These are phyloP conservation scores for Vickermania spadyakhi DNA, from an alignment of 208 protist species.

Conservation along the genomic window DNA sequence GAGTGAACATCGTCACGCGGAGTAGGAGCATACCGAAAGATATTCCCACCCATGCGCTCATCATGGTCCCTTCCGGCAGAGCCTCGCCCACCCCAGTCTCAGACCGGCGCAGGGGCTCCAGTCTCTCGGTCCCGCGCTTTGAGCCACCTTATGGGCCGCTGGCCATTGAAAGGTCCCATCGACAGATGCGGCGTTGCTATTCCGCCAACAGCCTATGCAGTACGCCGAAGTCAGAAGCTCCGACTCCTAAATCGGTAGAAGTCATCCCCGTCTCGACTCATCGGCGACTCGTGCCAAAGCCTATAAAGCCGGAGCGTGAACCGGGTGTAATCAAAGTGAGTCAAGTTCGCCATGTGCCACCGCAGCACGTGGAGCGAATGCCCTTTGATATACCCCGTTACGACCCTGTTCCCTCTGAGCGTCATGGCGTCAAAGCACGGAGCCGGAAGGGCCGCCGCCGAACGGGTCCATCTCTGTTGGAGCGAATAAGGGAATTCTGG, in stretches of 20 bases:
- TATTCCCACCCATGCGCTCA: too few species aligned
- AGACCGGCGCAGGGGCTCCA: background rate
- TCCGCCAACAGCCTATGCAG: too few species aligned
- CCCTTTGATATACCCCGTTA: background rate
- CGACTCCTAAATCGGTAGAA: too few species aligned
- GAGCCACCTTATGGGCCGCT: background rate
- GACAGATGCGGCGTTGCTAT: background rate
- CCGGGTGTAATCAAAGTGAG: background rate
- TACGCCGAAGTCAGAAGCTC: too few species aligned
- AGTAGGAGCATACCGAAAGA: too few species aligned
- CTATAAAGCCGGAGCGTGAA: background rate
- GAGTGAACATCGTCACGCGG: too few species aligned
- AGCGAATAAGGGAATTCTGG: background rate
- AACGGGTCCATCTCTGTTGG: background rate
- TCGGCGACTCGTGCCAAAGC: background rate
- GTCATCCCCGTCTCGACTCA: background rate
- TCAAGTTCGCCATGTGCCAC: background rate
- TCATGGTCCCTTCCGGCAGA: too few species aligned
- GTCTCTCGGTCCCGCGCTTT: background rate
- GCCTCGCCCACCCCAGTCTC: background rate
- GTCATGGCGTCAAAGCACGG: background rate
- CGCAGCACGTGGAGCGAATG: background rate
- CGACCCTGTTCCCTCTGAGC: background rate
- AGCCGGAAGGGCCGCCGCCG: background rate
- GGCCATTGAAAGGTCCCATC: background rate